Evolutionary conservation across 2,329 filamentous ascomycete genomes (phyloP), one percentile per base, ranked within the genome.

Genomic region (Diaporthe amygdali): DNA sequence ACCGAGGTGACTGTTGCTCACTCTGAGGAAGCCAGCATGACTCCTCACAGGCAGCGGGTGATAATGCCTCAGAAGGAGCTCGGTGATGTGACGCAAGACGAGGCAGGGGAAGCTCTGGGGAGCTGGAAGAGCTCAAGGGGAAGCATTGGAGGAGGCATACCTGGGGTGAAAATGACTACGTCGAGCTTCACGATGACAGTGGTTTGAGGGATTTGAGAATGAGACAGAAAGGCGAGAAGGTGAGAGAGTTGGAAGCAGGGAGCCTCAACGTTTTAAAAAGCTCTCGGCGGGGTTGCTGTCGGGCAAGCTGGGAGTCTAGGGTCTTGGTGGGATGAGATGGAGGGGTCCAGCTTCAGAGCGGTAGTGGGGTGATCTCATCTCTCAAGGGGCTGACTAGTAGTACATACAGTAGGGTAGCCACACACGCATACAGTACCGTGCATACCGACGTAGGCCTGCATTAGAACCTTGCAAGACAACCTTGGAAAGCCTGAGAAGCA

Each of bases 51-150:
- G 41, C 44, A 49, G 44, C 41, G 49, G 46, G 61, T 70, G 68
- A 72, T 72, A 71, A 72, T 72, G 68, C 71, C 71, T 67, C 71
- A 72, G 32, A 27, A 59, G 66, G 51, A 67, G 61, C 47, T 71
- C 34, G 52, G 66, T 59, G 52, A 59, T 17, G 44, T 39, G 55
- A 59, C 14, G 54, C 66, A 39, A 56, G 41, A 39, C 14, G 52
- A 25, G 12, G 34, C 25, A 41, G 34, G 25, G 44, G 34, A 25
- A 47, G 59, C 34, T 46, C 25, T 59, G 30, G 37, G 37, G 39
- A 49, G 25, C 51, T 67, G 27, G 44, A 25, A 51, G 34, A 27
- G 41, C 37, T 30, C 15, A 30, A 51, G 30, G 30, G 49, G 25
- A 17, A 49, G 10, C 22, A 44, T 7, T 17, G n/a, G 15, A 61